These are phyloP conservation scores for Leucocoprinus sp. DNA, from an alignment of 768 basidiomycete species.

Conservation along the genomic window DNA sequence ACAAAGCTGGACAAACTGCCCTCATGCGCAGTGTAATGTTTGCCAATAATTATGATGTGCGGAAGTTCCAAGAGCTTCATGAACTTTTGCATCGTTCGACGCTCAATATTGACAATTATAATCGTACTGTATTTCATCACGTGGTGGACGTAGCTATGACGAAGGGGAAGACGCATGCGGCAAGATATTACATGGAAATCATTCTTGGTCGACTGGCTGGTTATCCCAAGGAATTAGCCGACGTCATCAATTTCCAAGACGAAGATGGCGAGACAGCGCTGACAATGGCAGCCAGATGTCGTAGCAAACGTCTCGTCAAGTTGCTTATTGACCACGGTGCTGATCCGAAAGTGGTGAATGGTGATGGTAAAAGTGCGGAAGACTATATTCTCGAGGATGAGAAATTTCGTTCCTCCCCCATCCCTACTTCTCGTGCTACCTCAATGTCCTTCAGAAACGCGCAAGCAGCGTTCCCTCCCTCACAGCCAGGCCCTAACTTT, in stretches of 20 bases:
- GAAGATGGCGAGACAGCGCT: constrained; percentile 98
- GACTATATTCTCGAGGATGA: constrained; percentile 99
- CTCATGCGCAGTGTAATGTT: constrained; percentile 99
- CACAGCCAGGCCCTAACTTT: constrained; percentile 30
- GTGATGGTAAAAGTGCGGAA: constrained; percentile 94
- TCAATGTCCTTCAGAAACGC: constrained; percentile 70
- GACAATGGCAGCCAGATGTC: constrained; percentile 91
- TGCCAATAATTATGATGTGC: constrained; percentile 98
- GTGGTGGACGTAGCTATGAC: constrained; percentile 96
- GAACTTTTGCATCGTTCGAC: constrained; percentile 97
- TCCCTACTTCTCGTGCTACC: constrained; percentile 57
- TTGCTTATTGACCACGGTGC: constrained; percentile 94
- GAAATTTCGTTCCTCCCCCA: constrained; percentile 87
- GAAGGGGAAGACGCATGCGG: constrained; percentile 96
- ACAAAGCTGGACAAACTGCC: constrained; percentile 93
- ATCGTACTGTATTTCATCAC: constrained; percentile 97
- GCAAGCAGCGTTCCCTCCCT: constrained; percentile 49
- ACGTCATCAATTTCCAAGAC: constrained; percentile 98
- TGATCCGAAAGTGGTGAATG: constrained; percentile 89
- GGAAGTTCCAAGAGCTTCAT: constrained; percentile 97
- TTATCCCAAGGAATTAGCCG: constrained; percentile 92
- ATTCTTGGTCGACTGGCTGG: constrained; percentile 80
- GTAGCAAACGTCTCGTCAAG: constrained; percentile 93
- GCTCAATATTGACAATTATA: constrained; percentile 96
- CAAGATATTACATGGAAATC: constrained; percentile 98